These are phyloP conservation scores for Rhizophagus sp. DNA, from an alignment of 192 early-diverging fungal genomes.

Conservation along the genomic window DNA sequence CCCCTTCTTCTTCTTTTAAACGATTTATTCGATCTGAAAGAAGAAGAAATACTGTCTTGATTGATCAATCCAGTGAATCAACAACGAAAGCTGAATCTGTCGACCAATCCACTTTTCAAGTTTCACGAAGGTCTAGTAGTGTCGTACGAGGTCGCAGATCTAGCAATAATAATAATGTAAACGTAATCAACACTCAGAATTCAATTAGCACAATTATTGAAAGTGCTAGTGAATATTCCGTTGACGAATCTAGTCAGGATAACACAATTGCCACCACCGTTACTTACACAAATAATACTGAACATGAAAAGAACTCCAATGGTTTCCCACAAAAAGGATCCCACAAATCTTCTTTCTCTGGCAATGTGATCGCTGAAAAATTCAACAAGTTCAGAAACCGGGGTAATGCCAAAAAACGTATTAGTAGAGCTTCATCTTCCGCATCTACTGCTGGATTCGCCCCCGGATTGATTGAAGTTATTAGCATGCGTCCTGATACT, in stretches of 20 bases:
- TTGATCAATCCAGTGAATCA: not conserved
- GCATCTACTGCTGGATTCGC: not conserved
- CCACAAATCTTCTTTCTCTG: not conserved
- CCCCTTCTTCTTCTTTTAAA: not conserved
- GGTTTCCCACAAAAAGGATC: not conserved
- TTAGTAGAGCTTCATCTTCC: not conserved
- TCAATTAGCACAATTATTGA: slow-evolving; percentile 15
- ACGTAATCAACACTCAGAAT: not conserved
- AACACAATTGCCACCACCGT: not conserved
- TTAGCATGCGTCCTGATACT: not conserved
- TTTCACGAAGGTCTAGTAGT: not conserved
- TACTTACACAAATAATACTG: not conserved
- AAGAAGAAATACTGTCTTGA: not conserved
- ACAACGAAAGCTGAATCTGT: not conserved
- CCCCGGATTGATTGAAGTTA: not conserved
- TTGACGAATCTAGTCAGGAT: not conserved
- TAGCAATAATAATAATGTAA: not conserved
- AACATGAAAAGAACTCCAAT: not conserved
- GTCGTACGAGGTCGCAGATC: not conserved
- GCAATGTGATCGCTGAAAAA: slow-evolving; percentile 10
- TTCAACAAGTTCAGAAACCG: not conserved
- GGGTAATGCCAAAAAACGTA: not conserved
- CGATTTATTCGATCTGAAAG: not conserved
- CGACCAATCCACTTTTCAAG: not conserved
- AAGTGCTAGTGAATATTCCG: not conserved